phyloP scores from a whole-genome alignment of 129 eudicot species.

The Flaveria bidentis region DNA sequence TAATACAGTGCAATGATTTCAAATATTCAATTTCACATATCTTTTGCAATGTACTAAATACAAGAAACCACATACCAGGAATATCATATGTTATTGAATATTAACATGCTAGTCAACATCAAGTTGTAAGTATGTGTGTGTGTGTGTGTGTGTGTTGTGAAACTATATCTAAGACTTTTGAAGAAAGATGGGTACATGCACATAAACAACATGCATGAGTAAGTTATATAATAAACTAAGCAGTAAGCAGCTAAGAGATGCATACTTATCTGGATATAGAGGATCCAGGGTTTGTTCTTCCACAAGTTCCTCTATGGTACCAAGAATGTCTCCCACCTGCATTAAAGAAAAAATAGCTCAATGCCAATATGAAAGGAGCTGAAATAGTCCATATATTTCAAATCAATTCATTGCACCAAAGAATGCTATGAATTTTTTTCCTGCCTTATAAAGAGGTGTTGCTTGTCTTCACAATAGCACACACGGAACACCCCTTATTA shows the following conservation, averaged over 20 bases:
- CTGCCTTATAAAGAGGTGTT: not conserved
- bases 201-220: too few relatives aligned
- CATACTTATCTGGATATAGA: conserved; percentile 50
- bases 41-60: not conserved
- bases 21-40: conserved; percentile 11
- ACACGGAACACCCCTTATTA: not conserved
- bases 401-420: not conserved
- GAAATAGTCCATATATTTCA: not conserved
- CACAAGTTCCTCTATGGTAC: conserved; percentile 63
- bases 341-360: conserved; percentile 11
- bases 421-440: not conserved
- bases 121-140: conserved; percentile 2
- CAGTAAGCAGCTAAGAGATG: conserved; percentile 12
- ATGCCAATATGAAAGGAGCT: not conserved
- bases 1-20: not conserved
- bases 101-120: not conserved
- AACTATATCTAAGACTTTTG: too few relatives aligned
- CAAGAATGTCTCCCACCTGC: conserved; percentile 63
- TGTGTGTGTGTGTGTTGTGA: not conserved
- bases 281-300: conserved; percentile 67
- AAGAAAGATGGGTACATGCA: too few relatives aligned
- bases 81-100: not conserved
- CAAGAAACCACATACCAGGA: not conserved
- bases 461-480: not conserved
- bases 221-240: not conserved